These are phyloP conservation scores for Fragaria vesca DNA, from an alignment of 306 rosid genomes.

Conservation along the genomic window DNA sequence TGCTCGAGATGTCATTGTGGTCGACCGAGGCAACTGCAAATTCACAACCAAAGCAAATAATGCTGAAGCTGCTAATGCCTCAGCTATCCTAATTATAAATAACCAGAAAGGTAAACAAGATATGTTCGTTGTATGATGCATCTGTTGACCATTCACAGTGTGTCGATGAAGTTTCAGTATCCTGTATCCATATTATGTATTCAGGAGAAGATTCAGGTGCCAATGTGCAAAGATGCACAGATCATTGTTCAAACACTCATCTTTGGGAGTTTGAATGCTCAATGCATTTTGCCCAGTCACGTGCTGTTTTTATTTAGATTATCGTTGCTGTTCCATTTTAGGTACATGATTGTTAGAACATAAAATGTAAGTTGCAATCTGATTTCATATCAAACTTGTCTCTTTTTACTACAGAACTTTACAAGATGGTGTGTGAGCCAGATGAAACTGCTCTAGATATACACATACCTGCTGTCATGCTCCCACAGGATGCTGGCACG, in stretches of 20 bases:
- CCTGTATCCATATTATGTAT: not conserved
- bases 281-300: not conserved
- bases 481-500: conserved; percentile 84
- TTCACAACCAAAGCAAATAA: conserved; percentile 78
- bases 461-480: conserved; percentile 87
- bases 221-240: not conserved
- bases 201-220: not conserved
- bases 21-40: conserved; percentile 80
- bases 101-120: conserved; percentile 62
- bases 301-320: not conserved
- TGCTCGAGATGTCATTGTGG: conserved; percentile 85
- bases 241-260: not conserved
- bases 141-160: not conserved
- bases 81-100: conserved; percentile 87
- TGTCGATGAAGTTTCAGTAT: not conserved
- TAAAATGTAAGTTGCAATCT: not conserved
- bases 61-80: conserved; percentile 91
- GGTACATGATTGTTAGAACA: not conserved
- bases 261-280: not conserved
- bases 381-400: conserved; percentile 19
- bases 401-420: conserved; percentile 66
- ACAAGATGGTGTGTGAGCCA: conserved; percentile 94
- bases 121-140: not conserved
- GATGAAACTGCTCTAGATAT: conserved; percentile 78
- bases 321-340: not conserved